Evolutionary conservation across 495 filamentous ascomycete species (phyloP).

Genomic region (Podospora anserina): DNA sequence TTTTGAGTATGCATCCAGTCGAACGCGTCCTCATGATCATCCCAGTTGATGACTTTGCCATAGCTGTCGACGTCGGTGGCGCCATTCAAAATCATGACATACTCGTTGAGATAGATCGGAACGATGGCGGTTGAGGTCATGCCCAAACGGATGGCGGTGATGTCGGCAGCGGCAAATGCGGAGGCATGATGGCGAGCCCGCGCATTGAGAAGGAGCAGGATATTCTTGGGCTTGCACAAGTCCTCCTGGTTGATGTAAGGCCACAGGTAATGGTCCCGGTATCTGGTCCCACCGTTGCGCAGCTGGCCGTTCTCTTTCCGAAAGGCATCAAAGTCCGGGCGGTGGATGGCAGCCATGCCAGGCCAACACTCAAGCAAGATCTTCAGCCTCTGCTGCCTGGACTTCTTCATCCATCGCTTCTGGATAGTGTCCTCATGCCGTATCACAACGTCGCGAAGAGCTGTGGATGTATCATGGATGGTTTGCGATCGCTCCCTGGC

Average conservation of each 20-base stretch:
- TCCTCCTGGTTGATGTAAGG: constrained; percentile 60
- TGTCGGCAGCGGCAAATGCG: constrained; percentile 41
- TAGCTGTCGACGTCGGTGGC: constrained; percentile 36
- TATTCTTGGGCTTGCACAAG: constrained; percentile 38
- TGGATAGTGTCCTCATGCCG: constrained; percentile 46
- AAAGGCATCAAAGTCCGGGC: constrained; percentile 51
- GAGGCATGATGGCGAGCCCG: constrained; percentile 45
- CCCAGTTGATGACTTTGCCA: constrained; percentile 43
- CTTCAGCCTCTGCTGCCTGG: constrained; percentile 36
- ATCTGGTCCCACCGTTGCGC: constrained; percentile 7
- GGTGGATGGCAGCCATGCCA: constrained; percentile 47
- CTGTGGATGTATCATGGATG: background rate
- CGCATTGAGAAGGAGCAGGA: constrained; percentile 50
- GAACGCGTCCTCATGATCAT: constrained; percentile 28
- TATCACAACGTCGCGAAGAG: constrained; percentile 28
- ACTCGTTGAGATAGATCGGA: constrained; percentile 30
- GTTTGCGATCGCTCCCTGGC: background rate
- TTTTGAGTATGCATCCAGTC: constrained; percentile 13
- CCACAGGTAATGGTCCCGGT: constrained; percentile 39
- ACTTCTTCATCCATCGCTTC: constrained; percentile 52
- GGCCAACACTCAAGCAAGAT: constrained; percentile 47
- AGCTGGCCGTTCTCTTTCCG: constrained; percentile 22
- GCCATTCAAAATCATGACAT: constrained; percentile 45
- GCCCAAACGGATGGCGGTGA: constrained; percentile 15
- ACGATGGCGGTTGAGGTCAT: constrained; percentile 18